phyloP scores from a whole-genome alignment of 306 rosid genomes.

The Cicer chorassanicum region DNA sequence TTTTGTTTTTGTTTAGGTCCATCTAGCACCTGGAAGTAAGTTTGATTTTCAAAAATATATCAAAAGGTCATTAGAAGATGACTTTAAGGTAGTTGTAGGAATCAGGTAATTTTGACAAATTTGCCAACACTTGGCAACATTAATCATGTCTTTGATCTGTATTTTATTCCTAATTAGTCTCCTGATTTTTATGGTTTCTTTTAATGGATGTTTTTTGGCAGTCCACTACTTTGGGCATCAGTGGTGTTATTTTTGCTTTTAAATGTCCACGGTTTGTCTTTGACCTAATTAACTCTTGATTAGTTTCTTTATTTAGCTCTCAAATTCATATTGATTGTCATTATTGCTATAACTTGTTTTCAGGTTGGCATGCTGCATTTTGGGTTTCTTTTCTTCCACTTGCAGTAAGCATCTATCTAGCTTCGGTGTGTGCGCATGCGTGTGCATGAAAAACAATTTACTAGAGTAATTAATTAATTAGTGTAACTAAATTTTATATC shows the following conservation, averaged over 20 bases:
- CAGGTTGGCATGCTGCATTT: constrained; percentile 82
- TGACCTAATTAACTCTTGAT: background rate
- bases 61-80: constrained; percentile 94
- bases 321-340: background rate
- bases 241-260: constrained; percentile 85
- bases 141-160: constrained; percentile 1
- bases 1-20: constrained; percentile 60
- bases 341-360: constrained; percentile 34
- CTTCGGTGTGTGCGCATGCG: background rate
- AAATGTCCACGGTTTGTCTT: constrained; percentile 79
- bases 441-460: too few relatives aligned
- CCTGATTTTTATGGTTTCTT: background rate
- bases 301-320: constrained; percentile 7
- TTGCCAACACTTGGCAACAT: background rate
- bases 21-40: constrained; percentile 93
- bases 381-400: constrained; percentile 80
- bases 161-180: background rate
- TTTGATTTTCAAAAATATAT: constrained; percentile 94
- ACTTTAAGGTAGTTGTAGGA: constrained; percentile 96
- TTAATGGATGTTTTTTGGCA: constrained; percentile 48
- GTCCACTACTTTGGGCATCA: constrained; percentile 89
- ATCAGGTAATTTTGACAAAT: constrained; percentile 68
- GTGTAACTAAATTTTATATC: too few relatives aligned
- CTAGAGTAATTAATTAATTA: too few relatives aligned
- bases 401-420: constrained; percentile 52